Percentiles rank a stretch among this genome's conserved stretches.
phyloP scores from a whole-genome alignment of 768 basidiomycete genomes.

The Ramaria rubella region DNA sequence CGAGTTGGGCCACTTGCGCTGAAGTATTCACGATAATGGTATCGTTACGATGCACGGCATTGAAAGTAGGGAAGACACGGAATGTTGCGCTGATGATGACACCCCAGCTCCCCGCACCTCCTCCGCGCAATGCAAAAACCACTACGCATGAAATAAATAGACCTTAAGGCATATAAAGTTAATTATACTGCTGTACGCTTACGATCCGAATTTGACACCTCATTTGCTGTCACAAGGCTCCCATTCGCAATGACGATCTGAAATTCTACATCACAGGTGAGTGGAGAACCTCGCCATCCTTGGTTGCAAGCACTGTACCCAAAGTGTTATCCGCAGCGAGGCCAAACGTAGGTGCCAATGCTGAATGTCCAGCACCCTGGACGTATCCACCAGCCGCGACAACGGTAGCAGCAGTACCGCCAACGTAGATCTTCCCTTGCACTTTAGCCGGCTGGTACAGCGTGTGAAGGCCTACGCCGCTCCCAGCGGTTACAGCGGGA shows the following conservation, averaged over 20 bases:
- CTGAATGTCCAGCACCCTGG: slow-evolving; percentile 28
- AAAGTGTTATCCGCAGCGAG: slow-evolving; percentile 24
- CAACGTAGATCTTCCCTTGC: slow-evolving; percentile 20
- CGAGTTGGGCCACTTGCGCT: slow-evolving; percentile 20
- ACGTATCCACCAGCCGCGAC: slow-evolving; percentile 27
- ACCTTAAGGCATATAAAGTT: background rate
- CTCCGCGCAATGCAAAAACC: slow-evolving; percentile 7
- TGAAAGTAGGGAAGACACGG: slow-evolving; percentile 30
- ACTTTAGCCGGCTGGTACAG: slow-evolving; percentile 19
- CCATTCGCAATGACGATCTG: slow-evolving; percentile 28
- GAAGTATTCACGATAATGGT: slow-evolving; percentile 15
- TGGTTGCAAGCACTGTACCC: background rate
- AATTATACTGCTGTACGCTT: slow-evolving; percentile 5
- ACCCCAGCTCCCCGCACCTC: slow-evolving; percentile 30
- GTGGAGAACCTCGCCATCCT: no score
- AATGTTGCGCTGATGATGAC: slow-evolving; percentile 31
- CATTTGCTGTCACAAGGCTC: slow-evolving; percentile 20
- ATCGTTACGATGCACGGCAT: slow-evolving; percentile 15
- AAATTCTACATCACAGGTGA: slow-evolving; percentile 16
- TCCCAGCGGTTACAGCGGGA: slow-evolving; percentile 23
- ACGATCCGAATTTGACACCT: slow-evolving; percentile 23
- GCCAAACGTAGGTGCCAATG: slow-evolving; percentile 21
- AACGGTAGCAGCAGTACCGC: slow-evolving; percentile 23
- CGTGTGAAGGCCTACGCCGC: slow-evolving; percentile 20
- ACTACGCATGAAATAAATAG: slow-evolving; percentile 1